Evolutionary conservation across 1,139 yeast species (phyloP), one percentile per base, ranked within the genome.

Genomic region (Zygosaccharomyces pseudobailii): DNA sequence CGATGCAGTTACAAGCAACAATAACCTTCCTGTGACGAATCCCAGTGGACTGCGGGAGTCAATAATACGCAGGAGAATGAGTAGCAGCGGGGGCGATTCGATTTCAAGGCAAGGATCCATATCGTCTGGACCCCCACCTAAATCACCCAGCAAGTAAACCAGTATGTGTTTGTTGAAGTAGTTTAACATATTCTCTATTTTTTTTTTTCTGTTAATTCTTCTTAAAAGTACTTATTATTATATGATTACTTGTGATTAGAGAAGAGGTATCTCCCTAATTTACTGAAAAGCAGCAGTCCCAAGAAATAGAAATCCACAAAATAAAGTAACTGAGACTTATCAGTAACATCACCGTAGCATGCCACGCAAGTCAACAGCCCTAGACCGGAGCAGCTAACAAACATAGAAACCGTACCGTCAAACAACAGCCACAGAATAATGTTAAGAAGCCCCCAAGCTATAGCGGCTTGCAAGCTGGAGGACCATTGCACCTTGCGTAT

Each of bases 401-500:
- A 76, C 33, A 94, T 90, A 43, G 79, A 76, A 9, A 79, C 57
- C 1, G 95, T 80, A 2, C 89, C 84, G 65, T 89, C 97, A 47
- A 88, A 73, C 40, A 86, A 70, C 49, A 82, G 69, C 96, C 97
- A 89, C 50, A 89, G 71, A 13, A 87, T 80, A 0, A 94, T 85
- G 67, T 86, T 87, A 49, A 87, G 73, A 43, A 84, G 70, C 4
- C 85, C 76, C 88, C 95, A 87, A 5, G 84, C 77, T 39, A 80
- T 72, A 5, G 90, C 79, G 4, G 88, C 87, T 61, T 88, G 95
- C 38, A 83, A 68, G 19, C 87, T 78, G 0, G 89, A 80, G 37
- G 77, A 71, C 96, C 96, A 88, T 54, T 84, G 84, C 41, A 87
- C 75, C 57, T 84, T 84, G 53, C 94, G 78, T 39, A 89, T 78